A percentile compares a stretch with the other conserved stretches of the same genome.
These are phyloP conservation scores for Nakaseomyces kungkrabaensis DNA, from an alignment of 1,139 yeast genomes.

Conservation along the genomic window DNA sequence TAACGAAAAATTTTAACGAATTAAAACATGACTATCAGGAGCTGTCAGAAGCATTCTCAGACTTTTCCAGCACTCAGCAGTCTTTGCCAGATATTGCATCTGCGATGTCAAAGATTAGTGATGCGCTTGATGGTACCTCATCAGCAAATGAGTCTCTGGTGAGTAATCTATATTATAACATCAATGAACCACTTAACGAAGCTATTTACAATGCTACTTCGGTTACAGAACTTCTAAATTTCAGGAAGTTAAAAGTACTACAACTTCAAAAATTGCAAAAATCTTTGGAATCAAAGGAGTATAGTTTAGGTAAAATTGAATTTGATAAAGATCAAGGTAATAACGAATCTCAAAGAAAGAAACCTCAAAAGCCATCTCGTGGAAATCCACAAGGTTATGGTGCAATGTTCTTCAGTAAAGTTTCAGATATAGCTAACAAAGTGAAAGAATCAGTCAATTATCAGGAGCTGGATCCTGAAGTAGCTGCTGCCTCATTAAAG, in stretches of 20 bases:
- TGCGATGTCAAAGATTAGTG: constrained; percentile 66
- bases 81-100: constrained; percentile 26
- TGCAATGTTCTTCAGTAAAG: constrained; percentile 19
- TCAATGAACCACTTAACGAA: constrained; percentile 79
- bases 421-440: constrained; percentile 26
- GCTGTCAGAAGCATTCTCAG: constrained; percentile 34
- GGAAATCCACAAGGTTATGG: constrained; percentile 11
- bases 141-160: constrained; percentile 58
- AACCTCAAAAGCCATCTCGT: constrained; percentile 8
- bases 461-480: constrained; percentile 23
- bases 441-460: constrained; percentile 31
- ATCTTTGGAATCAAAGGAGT: constrained; percentile 22
- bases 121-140: constrained; percentile 65
- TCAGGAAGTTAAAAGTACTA: constrained; percentile 54
- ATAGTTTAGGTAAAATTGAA: background rate
- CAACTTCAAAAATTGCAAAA: constrained; percentile 46
- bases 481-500: constrained; percentile 19
- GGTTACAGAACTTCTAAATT: constrained; percentile 57
- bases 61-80: constrained; percentile 56
- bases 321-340: background rate
- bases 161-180: constrained; percentile 58
- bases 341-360: background rate
- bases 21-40: constrained; percentile 38
- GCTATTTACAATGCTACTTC: constrained; percentile 67
- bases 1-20: constrained; percentile 54